Evolutionary conservation across 2,329 filamentous ascomycete species (phyloP).

Genomic region (Venturia aucupariae): DNA sequence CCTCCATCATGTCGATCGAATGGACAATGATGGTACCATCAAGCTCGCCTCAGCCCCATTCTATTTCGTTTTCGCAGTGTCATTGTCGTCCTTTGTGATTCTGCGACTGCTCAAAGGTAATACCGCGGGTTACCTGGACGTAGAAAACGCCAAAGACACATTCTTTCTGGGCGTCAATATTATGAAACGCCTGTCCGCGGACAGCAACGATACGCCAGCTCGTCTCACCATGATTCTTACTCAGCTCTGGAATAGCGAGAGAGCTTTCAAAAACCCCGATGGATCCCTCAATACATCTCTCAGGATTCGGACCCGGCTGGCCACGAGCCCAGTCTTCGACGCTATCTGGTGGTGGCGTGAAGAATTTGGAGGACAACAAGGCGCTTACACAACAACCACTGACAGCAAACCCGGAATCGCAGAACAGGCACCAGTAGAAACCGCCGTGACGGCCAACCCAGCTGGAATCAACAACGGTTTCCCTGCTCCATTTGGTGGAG

Average conservation of each 20-base stretch:
- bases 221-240: constrained; percentile 28
- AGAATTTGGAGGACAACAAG: constrained; percentile 24
- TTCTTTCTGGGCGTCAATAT: constrained; percentile 32
- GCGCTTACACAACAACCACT: constrained; percentile 9
- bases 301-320: constrained; percentile 32
- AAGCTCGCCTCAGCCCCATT: constrained; percentile 12
- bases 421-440: constrained; percentile 13
- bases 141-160: constrained; percentile 25
- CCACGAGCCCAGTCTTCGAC: constrained; percentile 30
- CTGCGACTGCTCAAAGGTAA: constrained; percentile 32
- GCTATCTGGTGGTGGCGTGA: constrained; percentile 36
- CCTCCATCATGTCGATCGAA: constrained; percentile 14
- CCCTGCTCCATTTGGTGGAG: constrained; percentile 18
- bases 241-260: constrained; percentile 33
- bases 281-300: constrained; percentile 27
- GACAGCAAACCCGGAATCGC: background rate
- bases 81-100: constrained; percentile 18
- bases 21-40: constrained; percentile 9
- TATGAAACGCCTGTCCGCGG: constrained; percentile 29
- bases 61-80: constrained; percentile 11
- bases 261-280: constrained; percentile 31
- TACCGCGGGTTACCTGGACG: constrained; percentile 24
- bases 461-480: constrained; percentile 13
- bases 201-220: constrained; percentile 27
- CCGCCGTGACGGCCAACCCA: constrained; percentile 17